A percentile compares a stretch with the other conserved stretches of the same genome.
Evolutionary conservation across 1,284 basidiomycete genomes (phyloP).

Genomic region (Apiotrichum domesticum): DNA sequence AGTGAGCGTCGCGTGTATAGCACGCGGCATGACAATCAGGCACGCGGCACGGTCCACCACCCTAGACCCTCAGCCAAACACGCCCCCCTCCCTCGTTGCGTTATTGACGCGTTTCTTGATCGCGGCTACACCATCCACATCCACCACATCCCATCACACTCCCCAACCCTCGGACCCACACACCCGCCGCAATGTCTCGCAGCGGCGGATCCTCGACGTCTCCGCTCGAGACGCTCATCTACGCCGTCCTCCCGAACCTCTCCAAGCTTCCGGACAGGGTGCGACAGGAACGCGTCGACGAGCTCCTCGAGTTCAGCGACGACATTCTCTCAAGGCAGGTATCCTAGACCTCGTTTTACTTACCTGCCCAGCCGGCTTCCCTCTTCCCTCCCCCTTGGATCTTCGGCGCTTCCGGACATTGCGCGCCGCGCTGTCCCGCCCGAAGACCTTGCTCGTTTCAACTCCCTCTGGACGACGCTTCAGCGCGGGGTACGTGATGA

Average conservation of each 20-base stretch:
- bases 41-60: too few relatives aligned
- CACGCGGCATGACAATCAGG: too few relatives aligned
- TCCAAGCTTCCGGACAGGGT: constrained; percentile 15
- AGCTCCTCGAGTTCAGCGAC: constrained; percentile 36
- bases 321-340: constrained; percentile 37
- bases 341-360: background rate
- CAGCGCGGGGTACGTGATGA: constrained; percentile 11
- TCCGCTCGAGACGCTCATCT: constrained; percentile 35
- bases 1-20: too few relatives aligned
- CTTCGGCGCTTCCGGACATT: constrained; percentile 2
- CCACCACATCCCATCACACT: too few relatives aligned
- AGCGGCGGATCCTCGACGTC: constrained; percentile 1
- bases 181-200: background rate
- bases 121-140: too few relatives aligned
- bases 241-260: constrained; percentile 31
- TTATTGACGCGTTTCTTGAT: too few relatives aligned
- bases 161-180: background rate
- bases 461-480: constrained; percentile 4
- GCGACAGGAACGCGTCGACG: constrained; percentile 32
- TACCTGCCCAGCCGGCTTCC: constrained; percentile 8
- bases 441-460: constrained; percentile 5
- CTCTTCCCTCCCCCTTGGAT: constrained; percentile 12
- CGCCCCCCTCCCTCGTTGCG: too few relatives aligned
- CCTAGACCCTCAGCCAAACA: too few relatives aligned
- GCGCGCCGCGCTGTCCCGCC: constrained; percentile 8